These are phyloP conservation scores for Puccinia polysora DNA, from an alignment of 1,284 basidiomycete species.

Conservation along the genomic window DNA sequence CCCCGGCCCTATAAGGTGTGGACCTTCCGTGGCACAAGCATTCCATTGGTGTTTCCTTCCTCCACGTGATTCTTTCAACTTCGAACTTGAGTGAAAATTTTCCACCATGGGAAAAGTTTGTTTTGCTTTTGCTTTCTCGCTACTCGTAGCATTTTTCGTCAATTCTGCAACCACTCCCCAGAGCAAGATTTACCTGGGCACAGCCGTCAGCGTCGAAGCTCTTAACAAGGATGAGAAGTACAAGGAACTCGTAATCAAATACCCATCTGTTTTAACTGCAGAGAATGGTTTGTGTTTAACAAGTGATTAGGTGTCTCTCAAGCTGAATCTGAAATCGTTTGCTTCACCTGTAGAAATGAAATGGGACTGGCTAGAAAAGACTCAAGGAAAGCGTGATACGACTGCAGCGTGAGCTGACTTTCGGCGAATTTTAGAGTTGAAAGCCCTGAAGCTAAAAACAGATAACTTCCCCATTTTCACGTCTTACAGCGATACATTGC, in stretches of 20 bases:
- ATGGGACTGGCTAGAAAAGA: constrained; percentile 1
- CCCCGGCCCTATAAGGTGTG: too few relatives aligned
- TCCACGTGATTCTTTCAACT: too few relatives aligned
- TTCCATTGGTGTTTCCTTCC: too few relatives aligned
- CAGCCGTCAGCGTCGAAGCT: background rate
- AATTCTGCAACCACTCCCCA: background rate
- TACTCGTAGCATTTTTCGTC: background rate
- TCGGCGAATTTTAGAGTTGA: background rate
- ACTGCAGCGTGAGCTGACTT: background rate
- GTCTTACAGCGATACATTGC: background rate
- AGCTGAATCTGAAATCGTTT: too few relatives aligned
- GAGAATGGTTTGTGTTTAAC: constrained; percentile 20
- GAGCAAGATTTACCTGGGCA: constrained; percentile 2
- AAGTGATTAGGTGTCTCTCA: too few relatives aligned
- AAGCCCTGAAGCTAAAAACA: background rate
- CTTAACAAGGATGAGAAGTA: constrained; percentile 3
- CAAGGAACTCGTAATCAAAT: background rate
- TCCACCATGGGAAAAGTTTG: background rate
- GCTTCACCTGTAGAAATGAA: constrained; percentile 32
- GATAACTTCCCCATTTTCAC: background rate
- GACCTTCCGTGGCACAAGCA: too few relatives aligned
- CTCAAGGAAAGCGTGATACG: background rate
- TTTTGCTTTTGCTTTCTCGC: background rate
- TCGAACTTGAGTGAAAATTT: too few relatives aligned
- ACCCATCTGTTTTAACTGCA: background rate